A percentile compares a stretch with the other conserved stretches of the same genome.
These are phyloP conservation scores for Phalaenopsis hybrid DNA, from an alignment of 116 monocot genomes.

Conservation along the genomic window DNA sequence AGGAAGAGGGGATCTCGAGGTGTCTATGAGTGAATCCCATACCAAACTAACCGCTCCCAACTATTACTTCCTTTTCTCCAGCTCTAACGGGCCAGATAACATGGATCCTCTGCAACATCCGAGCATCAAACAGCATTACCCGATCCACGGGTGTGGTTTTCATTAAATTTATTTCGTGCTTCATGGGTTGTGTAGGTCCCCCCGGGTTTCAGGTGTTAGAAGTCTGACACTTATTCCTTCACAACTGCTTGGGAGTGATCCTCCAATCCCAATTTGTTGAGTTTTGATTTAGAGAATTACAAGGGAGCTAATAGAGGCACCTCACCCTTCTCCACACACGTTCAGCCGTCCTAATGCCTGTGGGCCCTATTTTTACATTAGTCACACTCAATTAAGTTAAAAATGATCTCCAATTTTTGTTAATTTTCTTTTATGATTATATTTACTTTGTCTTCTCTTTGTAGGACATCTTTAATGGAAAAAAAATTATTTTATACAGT, in stretches of 20 bases:
- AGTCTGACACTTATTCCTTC: too few species aligned
- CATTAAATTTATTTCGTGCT: neutral
- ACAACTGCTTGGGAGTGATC: neutral
- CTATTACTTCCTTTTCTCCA: neutral
- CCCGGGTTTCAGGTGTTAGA: neutral
- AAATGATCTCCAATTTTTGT: too few species aligned
- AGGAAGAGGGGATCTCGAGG: slow-evolving; percentile 7
- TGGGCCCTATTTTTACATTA: too few species aligned
- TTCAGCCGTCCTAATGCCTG: too few species aligned
- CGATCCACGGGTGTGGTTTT: neutral
- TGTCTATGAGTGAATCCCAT: neutral
- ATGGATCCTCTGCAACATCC: neutral
- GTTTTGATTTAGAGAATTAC: neutral
- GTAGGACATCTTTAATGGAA: too few species aligned
- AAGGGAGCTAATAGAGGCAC: neutral
- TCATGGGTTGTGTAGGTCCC: neutral
- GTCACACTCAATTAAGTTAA: too few species aligned
- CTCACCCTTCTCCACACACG: too few species aligned
- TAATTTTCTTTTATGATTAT: too few species aligned
- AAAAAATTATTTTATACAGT: too few species aligned
- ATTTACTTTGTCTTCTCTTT: too few species aligned
- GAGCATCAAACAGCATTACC: neutral
- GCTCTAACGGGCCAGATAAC: neutral
- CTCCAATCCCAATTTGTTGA: neutral
- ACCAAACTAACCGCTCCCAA: slow-evolving; percentile 8